These are phyloP conservation scores for Artomyces pyxidatus DNA, from an alignment of 768 basidiomycete genomes.

Conservation along the genomic window DNA sequence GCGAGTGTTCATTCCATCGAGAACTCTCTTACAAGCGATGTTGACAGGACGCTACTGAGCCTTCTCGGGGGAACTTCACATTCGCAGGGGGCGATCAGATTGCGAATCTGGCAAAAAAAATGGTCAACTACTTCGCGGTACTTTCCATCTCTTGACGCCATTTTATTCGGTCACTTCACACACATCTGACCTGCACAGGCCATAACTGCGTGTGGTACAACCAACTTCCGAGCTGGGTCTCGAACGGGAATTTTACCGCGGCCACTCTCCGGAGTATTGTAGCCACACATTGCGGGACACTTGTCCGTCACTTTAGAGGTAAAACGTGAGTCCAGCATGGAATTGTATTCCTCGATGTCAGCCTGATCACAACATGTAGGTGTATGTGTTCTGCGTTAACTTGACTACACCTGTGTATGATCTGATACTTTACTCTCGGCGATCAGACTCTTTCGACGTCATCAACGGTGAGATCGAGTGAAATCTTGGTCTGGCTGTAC, in stretches of 20 bases:
- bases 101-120: constrained; percentile 36
- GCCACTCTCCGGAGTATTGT: constrained; percentile 26
- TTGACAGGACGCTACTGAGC: constrained; percentile 44
- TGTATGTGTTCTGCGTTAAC: neutral
- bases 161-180: neutral
- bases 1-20: neutral
- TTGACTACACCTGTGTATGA: too few relatives aligned
- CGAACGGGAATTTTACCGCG: constrained; percentile 22
- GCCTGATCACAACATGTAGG: neutral
- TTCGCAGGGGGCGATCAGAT: constrained; percentile 39
- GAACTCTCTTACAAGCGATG: neutral
- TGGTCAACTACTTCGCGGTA: constrained; percentile 40
- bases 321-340: constrained; percentile 22
- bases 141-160: neutral
- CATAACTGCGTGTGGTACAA: constrained; percentile 39
- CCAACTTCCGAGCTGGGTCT: constrained; percentile 34
- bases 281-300: constrained; percentile 26
- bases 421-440: neutral
- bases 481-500: too few relatives aligned
- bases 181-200: constrained; percentile 7
- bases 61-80: constrained; percentile 37
- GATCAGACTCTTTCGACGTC: constrained; percentile 41
- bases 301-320: constrained; percentile 32
- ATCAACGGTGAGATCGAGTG: constrained; percentile 31
- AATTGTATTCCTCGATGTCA: neutral